Conservation (phyloP, 2,329 filamentous ascomycete genomes). For the Lomentospora prolificans region DNA sequence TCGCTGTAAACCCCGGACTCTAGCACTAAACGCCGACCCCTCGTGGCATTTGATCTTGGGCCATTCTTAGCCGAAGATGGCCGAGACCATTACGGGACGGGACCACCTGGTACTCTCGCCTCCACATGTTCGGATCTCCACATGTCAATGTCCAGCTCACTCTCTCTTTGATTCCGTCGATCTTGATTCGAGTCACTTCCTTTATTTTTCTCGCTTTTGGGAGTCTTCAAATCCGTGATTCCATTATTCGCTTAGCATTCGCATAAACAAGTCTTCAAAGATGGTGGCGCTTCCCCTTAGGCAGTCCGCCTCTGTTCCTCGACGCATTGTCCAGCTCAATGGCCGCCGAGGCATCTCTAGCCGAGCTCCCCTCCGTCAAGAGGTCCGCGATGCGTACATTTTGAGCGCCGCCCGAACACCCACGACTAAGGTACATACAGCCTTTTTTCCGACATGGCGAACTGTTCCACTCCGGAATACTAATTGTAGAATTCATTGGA, state of each 20-base stretch:
- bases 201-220: background rate
- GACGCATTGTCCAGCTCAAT: background rate
- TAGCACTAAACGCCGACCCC: background rate
- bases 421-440: slow-evolving; percentile 61
- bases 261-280: background rate
- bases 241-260: no score
- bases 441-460: background rate
- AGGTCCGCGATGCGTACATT: slow-evolving; percentile 89
- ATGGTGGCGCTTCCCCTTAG: slow-evolving; percentile 18
- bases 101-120: background rate
- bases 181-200: background rate
- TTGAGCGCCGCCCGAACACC: slow-evolving; percentile 83
- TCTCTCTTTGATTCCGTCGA: background rate
- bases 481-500: background rate
- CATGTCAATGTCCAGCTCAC: background rate
- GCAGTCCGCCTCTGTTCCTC: slow-evolving; percentile 29
- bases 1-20: background rate
- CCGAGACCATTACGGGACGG: background rate
- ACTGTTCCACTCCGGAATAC: background rate
- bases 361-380: slow-evolving; percentile 37
- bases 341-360: slow-evolving; percentile 30
- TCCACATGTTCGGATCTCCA: slow-evolving; percentile 6
- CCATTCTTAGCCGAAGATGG: slow-evolving; percentile 7
- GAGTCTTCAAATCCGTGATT: background rate
- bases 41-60: background rate